These are phyloP conservation scores for Mycogone perniciosa DNA, from an alignment of 2,329 filamentous ascomycete genomes.

Conservation along the genomic window DNA sequence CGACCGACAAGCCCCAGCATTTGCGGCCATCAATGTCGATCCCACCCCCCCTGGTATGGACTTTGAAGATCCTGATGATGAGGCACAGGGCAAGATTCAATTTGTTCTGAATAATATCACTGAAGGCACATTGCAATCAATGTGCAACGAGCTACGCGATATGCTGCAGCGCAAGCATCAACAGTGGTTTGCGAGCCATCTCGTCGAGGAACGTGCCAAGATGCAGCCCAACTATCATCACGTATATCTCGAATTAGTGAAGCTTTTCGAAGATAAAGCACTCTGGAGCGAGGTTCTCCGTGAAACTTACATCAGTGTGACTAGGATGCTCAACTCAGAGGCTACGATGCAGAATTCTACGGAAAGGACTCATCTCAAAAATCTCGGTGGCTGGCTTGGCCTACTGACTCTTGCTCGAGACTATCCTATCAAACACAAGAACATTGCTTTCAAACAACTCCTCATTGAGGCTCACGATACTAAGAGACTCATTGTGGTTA, in stretches of 20 bases:
- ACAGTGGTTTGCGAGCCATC: conserved; percentile 92
- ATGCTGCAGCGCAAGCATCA: conserved; percentile 75
- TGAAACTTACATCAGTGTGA: conserved; percentile 83
- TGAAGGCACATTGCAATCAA: conserved; percentile 76
- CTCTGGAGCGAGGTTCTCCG: conserved; percentile 87
- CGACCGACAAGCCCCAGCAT: conserved; percentile 63
- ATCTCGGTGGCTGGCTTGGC: conserved; percentile 88
- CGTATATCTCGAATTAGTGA: conserved; percentile 84
- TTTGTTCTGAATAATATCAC: conserved; percentile 98
- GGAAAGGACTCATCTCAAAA: conserved; percentile 85
- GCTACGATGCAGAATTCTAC: conserved; percentile 75
- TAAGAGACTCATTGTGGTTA: conserved; percentile 83
- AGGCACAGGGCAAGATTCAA: conserved; percentile 85
- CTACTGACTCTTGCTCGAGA: conserved; percentile 88
- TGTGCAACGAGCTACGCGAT: conserved; percentile 74
- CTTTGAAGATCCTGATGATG: conserved; percentile 77
- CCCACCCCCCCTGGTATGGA: conserved; percentile 54
- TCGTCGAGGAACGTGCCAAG: conserved; percentile 94
- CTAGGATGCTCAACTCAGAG: conserved; percentile 85
- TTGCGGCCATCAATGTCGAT: conserved; percentile 72
- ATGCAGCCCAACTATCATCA: conserved; percentile 95
- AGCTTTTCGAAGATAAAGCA: conserved; percentile 68
- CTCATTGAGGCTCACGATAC: conserved; percentile 91
- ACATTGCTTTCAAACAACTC: conserved; percentile 94
- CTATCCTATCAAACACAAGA: conserved; percentile 91